Evolutionary conservation across 306 rosid genomes (phyloP), one percentile per base, ranked within the genome.

Genomic region (Coriaria nepalensis): DNA sequence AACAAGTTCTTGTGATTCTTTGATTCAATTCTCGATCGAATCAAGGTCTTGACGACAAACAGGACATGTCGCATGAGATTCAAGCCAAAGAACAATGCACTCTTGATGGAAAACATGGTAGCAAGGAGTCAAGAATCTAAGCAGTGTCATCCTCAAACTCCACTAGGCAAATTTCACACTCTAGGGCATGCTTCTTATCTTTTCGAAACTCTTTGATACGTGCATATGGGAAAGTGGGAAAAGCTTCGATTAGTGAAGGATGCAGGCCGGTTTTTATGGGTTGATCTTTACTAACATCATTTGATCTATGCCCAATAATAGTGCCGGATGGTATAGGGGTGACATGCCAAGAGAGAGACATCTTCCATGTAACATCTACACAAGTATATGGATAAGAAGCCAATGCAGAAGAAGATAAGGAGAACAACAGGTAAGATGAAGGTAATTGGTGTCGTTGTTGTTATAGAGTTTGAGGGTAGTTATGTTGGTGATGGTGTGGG

Each of bases 41-140:
- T 86, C 76, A 0, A 86, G 96, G 32, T 82, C 49, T 0, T 73
- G 48, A 0, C 96, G 86, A 38, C 96, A 86, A 51, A 86, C 77
- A 0, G 96, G 96, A 47, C 96, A 86, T 4, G 96, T 79, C 41
- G 72, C 82, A 34, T 86, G 83, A 0, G 79, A 60, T 7, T 55
- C n/a, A 2, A 86, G 96, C 96, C 93, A 86, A 8, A 72, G 62
- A 33, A 81, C 93, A 10, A 86, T 86, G 55, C 93, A 86, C 33
- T 82, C 83, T 35, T 79, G 75, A 33, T 86, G 93, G 52, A 82
- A 86, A 42, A 82, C 86, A 49, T 86, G 93, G 51, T 62, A 72
- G 13, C 93, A 86, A n/a, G 55, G 29, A 2, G 83, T 56, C 34
- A 86, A 42, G 35, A 72, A 62, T 9, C 86, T 79, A 4, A 86